A percentile compares a stretch with the other conserved stretches of the same genome.
Evolutionary conservation across 371 early-diverging fungal species (phyloP).

Genomic region (Massospora cicadina): DNA sequence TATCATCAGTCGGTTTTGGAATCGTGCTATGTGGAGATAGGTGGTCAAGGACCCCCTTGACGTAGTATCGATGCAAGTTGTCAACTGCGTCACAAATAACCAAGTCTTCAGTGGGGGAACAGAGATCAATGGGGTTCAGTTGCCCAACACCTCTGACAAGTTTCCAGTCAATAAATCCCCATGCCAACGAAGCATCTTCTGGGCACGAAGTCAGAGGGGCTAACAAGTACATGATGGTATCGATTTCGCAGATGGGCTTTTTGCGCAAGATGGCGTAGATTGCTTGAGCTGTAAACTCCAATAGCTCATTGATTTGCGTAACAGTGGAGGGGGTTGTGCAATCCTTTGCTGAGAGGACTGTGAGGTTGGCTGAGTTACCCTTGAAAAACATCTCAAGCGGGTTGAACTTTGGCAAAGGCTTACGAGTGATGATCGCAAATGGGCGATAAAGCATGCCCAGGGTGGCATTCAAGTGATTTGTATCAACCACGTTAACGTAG

Average conservation of each 20-base stretch:
- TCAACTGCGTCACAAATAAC: constrained; percentile 34
- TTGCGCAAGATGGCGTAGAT: constrained; percentile 28
- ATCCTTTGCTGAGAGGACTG: constrained; percentile 8
- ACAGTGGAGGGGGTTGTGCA: constrained; percentile 15
- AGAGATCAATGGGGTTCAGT: constrained; percentile 8
- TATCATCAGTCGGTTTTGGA: constrained; percentile 15
- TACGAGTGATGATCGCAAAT: constrained; percentile 27
- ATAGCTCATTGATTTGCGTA: constrained; percentile 21
- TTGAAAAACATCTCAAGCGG: constrained; percentile 24
- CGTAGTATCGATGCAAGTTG: constrained; percentile 33
- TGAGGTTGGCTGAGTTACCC: constrained; percentile 16
- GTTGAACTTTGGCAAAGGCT: constrained; percentile 23
- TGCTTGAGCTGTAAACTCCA: constrained; percentile 28
- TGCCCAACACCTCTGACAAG: constrained; percentile 19
- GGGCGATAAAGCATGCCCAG: constrained; percentile 23
- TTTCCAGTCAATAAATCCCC: constrained; percentile 34
- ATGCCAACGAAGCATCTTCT: constrained; percentile 6
- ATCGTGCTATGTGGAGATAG: constrained; percentile 19
- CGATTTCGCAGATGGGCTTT: constrained; percentile 27
- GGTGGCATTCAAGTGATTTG: constrained; percentile 13
- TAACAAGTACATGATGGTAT: constrained; percentile 32
- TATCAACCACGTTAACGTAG: constrained; percentile 12
- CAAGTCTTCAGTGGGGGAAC: constrained; percentile 15
- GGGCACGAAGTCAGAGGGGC: constrained; percentile 24
- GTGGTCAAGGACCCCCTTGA: constrained; percentile 24